phyloP scores from a whole-genome alignment of 768 basidiomycete genomes.

The Amanita thiersii region DNA sequence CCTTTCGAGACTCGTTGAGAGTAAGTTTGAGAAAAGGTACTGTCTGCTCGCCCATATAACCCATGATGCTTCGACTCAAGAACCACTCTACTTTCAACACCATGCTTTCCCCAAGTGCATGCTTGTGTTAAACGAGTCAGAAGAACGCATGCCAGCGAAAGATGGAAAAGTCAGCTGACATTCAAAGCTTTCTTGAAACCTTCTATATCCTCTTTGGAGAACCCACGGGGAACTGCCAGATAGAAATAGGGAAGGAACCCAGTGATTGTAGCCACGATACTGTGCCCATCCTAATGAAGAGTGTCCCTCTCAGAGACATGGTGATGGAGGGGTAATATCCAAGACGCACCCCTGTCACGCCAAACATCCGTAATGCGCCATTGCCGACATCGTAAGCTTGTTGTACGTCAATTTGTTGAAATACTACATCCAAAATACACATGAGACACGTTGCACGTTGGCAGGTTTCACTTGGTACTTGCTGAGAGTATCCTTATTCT shows the following conservation, averaged over 20 bases:
- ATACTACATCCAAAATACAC: constrained; percentile 42
- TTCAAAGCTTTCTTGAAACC: constrained; percentile 67
- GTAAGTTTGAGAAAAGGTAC: constrained; percentile 83
- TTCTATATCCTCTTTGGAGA: constrained; percentile 55
- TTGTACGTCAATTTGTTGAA: constrained; percentile 96
- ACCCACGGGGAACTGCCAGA: constrained; percentile 79
- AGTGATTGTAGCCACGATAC: constrained; percentile 76
- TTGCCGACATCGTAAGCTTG: constrained; percentile 36
- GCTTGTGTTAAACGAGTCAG: constrained; percentile 2
- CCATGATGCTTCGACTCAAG: constrained; percentile 72
- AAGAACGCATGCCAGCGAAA: not conserved
- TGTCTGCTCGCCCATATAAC: constrained; percentile 76
- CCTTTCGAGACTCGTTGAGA: constrained; percentile 56
- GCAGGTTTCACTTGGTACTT: constrained; percentile 14
- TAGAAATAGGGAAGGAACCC: constrained; percentile 94
- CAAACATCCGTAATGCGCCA: constrained; percentile 66
- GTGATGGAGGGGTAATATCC: not conserved
- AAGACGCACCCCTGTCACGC: constrained; percentile 69
- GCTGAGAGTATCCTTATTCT: constrained; percentile 64
- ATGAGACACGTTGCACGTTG: not conserved
- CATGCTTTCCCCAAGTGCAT: constrained; percentile 8
- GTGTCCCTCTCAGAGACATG: constrained; percentile 3
- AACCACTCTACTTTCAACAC: constrained; percentile 53
- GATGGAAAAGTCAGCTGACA: constrained; percentile 34
- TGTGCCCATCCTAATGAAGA: constrained; percentile 68